Base-by-base conservation (phyloP, 1,284 basidiomycete genomes). In the Porodaedalea pini region DNA sequence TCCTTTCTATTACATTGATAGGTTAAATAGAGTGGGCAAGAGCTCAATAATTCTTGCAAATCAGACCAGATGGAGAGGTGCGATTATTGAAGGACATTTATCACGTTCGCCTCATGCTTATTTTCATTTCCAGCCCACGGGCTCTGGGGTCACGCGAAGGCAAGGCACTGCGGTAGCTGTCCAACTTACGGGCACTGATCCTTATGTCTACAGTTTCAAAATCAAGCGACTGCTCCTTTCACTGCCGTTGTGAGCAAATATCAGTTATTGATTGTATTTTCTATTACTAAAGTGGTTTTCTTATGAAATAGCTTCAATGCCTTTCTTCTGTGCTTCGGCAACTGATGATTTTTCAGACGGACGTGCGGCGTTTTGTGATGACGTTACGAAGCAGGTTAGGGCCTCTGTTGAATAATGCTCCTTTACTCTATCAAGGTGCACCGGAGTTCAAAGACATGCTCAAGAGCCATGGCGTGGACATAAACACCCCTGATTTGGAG, bases 121-220 rank as follows among this genome's bases (percentile, higher is more conserved):
- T 25, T 47, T 7, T 25, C n/a, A 4, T 27, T n/a, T 31, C 45
- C 56, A 86, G 84, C 82, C 15, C 83, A 86, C 62, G 86, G 86
- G 2, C 74, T 87, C 11, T 88, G 85, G 83, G 86, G 85, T 15
- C 83, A 87, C 62, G 85, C 85, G 3, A 87, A 86, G 67, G 45
- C n/a, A 15, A 31, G 45, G 23, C 23, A 31, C 15, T 25, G 8
- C 6, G 4, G 31, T 13, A 5, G n/a, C 1, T 11, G 23, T 17
- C 11, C 25, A 29, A 17, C 32, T 6, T 6, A n/a, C 45, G 27
- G n/a, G 31, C 15, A 15, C 4, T 29, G 13, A 15, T 3, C 8
- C 10, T 25, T 29, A 2, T 29, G n/a, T 45, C n/a, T n/a, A n/a
- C 25, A 47, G 45, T 88, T 88, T 61, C 80, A 85, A 61, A 78